Evolutionary conservation across 2,329 filamentous ascomycete genomes (phyloP).

Genomic region (Ceratocystis huliohia): DNA sequence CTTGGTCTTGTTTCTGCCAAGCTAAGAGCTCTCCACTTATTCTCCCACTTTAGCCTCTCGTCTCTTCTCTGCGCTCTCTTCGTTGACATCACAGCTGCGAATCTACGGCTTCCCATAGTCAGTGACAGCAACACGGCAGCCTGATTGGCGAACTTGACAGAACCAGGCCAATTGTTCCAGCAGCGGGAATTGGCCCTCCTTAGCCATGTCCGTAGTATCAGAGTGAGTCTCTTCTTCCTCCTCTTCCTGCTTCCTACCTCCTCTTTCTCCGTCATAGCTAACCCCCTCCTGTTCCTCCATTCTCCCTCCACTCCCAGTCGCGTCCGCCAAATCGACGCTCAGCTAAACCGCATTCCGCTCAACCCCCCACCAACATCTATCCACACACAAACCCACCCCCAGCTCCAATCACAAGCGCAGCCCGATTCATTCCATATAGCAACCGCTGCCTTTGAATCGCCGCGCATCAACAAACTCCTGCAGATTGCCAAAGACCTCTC

Average conservation of each 20-base stretch:
- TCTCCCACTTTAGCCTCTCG: too few species aligned
- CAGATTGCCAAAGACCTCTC: constrained; percentile 58
- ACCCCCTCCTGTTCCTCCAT: not conserved
- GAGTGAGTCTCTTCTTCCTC: constrained; percentile 32
- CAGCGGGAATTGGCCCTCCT: not conserved
- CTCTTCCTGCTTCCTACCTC: not conserved
- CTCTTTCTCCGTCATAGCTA: not conserved
- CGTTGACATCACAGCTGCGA: too few species aligned
- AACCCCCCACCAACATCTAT: not conserved
- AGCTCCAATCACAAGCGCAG: constrained; percentile 23
- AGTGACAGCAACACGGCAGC: too few species aligned
- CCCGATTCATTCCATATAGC: constrained; percentile 24
- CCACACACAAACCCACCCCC: not conserved
- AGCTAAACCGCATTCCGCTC: constrained; percentile 50
- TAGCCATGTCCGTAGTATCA: constrained; percentile 35
- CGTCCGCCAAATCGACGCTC: constrained; percentile 50
- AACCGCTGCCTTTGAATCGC: constrained; percentile 35
- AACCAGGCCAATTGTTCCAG: too few species aligned
- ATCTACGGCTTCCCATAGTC: too few species aligned
- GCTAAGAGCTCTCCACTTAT: too few species aligned
- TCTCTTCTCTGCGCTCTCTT: too few species aligned
- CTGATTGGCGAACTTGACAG: too few species aligned
- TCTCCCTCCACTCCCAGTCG: constrained; percentile 33
- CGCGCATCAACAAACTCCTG: constrained; percentile 50
- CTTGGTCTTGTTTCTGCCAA: too few species aligned